phyloP scores from a whole-genome alignment of 1,139 yeast genomes.

The Yueomyces sp. region DNA sequence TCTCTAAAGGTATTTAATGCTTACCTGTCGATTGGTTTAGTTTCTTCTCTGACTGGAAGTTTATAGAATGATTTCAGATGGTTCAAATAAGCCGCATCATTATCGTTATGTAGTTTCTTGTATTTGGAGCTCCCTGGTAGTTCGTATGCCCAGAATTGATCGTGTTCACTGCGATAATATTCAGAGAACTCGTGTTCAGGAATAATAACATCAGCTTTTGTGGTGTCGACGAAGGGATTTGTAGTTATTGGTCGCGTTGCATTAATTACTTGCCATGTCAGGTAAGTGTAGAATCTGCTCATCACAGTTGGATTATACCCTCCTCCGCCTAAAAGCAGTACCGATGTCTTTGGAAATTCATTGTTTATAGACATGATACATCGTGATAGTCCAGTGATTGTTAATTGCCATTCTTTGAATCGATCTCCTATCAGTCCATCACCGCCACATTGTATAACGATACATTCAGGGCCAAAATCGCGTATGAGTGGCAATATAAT shows the following conservation, averaged over 20 bases:
- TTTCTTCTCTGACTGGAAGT: too few relatives aligned
- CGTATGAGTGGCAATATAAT: slow-evolving; percentile 35
- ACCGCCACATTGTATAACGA: slow-evolving; percentile 59
- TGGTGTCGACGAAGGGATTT: too few relatives aligned
- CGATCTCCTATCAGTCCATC: slow-evolving; percentile 57
- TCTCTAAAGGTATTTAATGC: too few relatives aligned
- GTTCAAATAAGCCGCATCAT: slow-evolving; percentile 1
- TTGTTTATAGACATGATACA: slow-evolving; percentile 28
- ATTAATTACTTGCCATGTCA: slow-evolving; percentile 30
- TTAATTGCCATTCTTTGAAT: slow-evolving; percentile 56
- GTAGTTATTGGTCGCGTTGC: too few relatives aligned
- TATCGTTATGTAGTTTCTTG: slow-evolving; percentile 12
- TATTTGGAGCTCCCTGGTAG: slow-evolving; percentile 16
- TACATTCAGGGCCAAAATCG: slow-evolving; percentile 34
- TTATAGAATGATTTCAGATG: too few relatives aligned
- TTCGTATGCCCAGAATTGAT: slow-evolving; percentile 35
- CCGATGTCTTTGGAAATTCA: slow-evolving; percentile 23
- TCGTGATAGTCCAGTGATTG: slow-evolving; percentile 37
- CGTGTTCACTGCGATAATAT: slow-evolving; percentile 34
- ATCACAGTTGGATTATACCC: slow-evolving; percentile 57
- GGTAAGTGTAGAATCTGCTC: slow-evolving; percentile 52
- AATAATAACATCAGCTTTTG: slow-evolving; percentile 26
- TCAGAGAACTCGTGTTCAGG: slow-evolving; percentile 42
- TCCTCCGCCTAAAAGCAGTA: slow-evolving; percentile 60
- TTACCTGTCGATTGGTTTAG: too few relatives aligned